Conservation (phyloP, 2,329 filamentous ascomycete genomes). For the Pseudonectria foliicola region DNA sequence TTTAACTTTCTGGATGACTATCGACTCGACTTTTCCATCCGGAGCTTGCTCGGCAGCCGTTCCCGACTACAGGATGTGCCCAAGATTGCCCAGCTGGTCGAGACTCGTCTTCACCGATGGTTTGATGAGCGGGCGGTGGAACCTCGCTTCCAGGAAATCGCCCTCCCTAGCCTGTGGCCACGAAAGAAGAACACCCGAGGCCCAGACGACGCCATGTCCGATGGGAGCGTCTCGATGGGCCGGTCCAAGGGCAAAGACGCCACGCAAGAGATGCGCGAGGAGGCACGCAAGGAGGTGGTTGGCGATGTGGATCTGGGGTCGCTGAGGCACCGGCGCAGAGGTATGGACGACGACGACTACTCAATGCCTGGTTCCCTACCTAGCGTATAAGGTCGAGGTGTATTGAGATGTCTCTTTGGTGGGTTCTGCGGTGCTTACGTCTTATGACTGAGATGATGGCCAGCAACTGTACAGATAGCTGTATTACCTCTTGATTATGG, state of each 20-base stretch:
- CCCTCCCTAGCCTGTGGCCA: constrained; percentile 75
- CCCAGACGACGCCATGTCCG: constrained; percentile 51
- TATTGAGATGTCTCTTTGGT: constrained; percentile 6
- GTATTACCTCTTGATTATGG: too few species aligned
- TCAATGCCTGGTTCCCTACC: constrained; percentile 43
- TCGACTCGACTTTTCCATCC: constrained; percentile 72
- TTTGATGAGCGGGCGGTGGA: constrained; percentile 84
- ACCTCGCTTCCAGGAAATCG: constrained; percentile 80
- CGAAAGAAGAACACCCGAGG: constrained; percentile 76
- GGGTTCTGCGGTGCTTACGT: too few species aligned
- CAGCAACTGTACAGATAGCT: too few species aligned
- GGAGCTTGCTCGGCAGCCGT: constrained; percentile 72
- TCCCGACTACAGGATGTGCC: constrained; percentile 77
- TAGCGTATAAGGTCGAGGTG: constrained; percentile 26
- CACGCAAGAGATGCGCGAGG: constrained; percentile 43
- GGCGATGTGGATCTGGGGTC: constrained; percentile 35
- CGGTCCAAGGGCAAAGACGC: constrained; percentile 48
- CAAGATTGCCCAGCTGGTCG: constrained; percentile 79
- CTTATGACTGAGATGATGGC: too few species aligned
- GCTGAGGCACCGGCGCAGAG: constrained; percentile 33
- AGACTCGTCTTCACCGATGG: constrained; percentile 74
- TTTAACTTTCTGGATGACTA: constrained; percentile 94
- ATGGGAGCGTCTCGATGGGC: constrained; percentile 40
- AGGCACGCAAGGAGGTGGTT: constrained; percentile 40
- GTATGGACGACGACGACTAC: constrained; percentile 32